Conservation (phyloP, 257 asterid genomes). For the Coffea canephora region DNA sequence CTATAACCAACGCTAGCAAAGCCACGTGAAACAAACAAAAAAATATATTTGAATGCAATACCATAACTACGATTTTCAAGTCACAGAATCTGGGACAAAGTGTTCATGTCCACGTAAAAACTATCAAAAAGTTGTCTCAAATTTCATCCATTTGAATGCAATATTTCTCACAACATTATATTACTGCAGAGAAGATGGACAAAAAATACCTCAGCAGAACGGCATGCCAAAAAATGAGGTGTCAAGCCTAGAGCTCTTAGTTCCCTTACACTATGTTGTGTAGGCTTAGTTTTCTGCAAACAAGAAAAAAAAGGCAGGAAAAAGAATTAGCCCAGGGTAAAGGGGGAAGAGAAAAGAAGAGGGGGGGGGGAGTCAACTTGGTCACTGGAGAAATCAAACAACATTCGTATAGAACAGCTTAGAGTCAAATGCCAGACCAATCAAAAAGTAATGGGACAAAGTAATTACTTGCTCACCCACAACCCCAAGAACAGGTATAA, state of each 20-base stretch:
- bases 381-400: background rate
- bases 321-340: background rate
- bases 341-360: background rate
- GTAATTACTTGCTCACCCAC: conserved; percentile 93
- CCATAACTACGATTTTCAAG: background rate
- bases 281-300: conserved; percentile 76
- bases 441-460: conserved; percentile 4
- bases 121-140: background rate
- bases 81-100: background rate
- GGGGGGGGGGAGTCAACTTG: background rate
- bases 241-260: conserved; percentile 86
- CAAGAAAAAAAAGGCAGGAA: background rate
- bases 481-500: conserved; percentile 89
- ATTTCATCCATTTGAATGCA: background rate
- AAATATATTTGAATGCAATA: no score
- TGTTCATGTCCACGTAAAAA: background rate
- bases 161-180: background rate
- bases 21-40: background rate
- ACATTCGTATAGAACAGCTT: background rate
- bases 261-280: conserved; percentile 95
- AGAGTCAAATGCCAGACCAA: conserved; percentile 2
- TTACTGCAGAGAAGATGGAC: background rate
- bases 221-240: conserved; percentile 96
- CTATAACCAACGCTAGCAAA: background rate
- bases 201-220: conserved; percentile 68